These are phyloP conservation scores for Trichosporon ovoides DNA, from an alignment of 1,284 basidiomycete genomes.

Conservation along the genomic window DNA sequence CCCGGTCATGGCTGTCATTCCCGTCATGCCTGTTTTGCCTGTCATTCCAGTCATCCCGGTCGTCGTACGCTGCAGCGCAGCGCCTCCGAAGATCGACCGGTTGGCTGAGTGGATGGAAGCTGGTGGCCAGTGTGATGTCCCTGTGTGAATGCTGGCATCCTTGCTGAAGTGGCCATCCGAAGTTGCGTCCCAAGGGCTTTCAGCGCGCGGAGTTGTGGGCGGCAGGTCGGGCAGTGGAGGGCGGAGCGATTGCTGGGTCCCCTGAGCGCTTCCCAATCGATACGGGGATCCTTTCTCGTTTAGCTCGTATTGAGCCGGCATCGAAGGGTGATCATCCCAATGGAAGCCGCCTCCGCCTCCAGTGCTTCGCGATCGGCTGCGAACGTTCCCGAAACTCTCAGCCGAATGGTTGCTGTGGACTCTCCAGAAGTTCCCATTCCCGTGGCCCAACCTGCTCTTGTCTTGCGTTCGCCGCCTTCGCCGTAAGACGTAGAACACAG, in stretches of 20 bases:
- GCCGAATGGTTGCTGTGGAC: neutral
- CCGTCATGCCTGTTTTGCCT: neutral
- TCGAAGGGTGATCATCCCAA: no score
- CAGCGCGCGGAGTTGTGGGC: neutral
- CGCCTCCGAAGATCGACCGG: neutral
- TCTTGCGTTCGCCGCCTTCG: neutral
- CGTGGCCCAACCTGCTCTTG: neutral
- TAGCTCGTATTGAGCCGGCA: neutral
- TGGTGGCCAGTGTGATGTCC: neutral
- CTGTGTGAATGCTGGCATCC: neutral
- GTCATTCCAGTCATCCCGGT: neutral
- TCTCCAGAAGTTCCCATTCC: neutral
- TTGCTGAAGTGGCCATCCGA: neutral
- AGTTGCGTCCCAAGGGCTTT: neutral
- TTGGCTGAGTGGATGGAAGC: neutral
- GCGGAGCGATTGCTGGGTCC: no score
- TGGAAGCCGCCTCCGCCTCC: neutral
- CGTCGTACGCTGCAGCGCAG: neutral
- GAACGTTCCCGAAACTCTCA: neutral
- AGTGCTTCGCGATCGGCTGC: neutral
- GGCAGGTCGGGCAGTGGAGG: neutral
- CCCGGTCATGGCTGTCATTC: neutral
- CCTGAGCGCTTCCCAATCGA: no score
- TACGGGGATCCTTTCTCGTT: neutral
- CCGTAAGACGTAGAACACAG: neutral